A percentile compares a stretch with the other conserved stretches of the same genome.
phyloP scores from a whole-genome alignment of 1,284 basidiomycete genomes.

The Schizophyllum amplum region DNA sequence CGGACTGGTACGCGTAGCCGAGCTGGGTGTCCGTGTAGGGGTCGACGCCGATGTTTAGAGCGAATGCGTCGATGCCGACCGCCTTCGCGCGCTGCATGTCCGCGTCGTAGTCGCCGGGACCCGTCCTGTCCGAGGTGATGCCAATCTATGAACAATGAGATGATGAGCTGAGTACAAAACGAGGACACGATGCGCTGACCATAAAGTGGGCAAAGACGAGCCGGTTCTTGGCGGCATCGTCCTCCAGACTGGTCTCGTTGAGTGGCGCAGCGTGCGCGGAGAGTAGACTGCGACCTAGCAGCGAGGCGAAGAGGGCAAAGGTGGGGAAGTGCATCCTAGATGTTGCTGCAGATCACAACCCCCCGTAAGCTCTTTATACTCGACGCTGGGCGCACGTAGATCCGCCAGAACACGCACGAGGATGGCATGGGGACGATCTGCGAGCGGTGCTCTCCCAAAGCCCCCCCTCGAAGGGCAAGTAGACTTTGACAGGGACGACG shows the following conservation, averaged over 20 bases:
- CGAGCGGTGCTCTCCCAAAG: too few relatives aligned
- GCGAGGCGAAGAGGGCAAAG: not conserved
- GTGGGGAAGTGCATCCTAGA: not conserved
- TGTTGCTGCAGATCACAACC: not conserved
- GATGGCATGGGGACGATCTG: too few relatives aligned
- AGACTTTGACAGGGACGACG: too few relatives aligned
- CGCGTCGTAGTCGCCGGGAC: slow-evolving; percentile 16
- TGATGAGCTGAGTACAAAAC: too few relatives aligned
- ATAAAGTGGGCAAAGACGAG: not conserved
- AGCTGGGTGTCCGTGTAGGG: slow-evolving; percentile 31
- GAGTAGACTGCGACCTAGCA: not conserved
- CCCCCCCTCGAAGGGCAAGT: too few relatives aligned
- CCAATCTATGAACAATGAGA: too few relatives aligned
- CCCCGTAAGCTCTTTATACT: not conserved
- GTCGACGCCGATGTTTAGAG: slow-evolving; percentile 33
- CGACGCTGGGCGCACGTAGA: not conserved
- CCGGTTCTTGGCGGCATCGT: not conserved
- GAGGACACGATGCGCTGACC: too few relatives aligned
- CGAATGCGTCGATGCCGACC: slow-evolving; percentile 31
- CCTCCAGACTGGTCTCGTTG: not conserved
- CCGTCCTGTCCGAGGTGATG: slow-evolving; percentile 13
- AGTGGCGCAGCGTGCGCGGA: not conserved
- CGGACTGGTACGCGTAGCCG: slow-evolving; percentile 31
- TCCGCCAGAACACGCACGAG: not conserved
- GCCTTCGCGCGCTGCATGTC: slow-evolving; percentile 25